Conservation (phyloP, 768 basidiomycete genomes). For the Boletus rufocinnamomeus region DNA sequence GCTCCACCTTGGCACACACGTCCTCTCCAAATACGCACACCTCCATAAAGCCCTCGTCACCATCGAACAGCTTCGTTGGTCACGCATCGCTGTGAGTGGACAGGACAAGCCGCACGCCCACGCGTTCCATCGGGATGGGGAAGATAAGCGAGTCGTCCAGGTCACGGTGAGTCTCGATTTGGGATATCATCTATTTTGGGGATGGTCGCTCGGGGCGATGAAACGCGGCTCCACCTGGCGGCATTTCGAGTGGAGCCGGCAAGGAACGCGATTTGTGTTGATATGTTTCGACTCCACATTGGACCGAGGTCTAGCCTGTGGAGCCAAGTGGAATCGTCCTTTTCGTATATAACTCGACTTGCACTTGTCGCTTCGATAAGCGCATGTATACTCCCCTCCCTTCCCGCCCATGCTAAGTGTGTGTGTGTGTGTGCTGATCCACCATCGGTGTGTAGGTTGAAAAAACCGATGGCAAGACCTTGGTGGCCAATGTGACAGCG, state of each 20-base stretch:
- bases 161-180: conserved; percentile 48
- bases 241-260: conserved; percentile 23
- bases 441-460: conserved; percentile 50
- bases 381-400: neutral
- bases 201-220: neutral
- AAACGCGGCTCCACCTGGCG: conserved; percentile 12
- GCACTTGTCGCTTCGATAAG: neutral
- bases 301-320: conserved; percentile 25
- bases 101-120: conserved; percentile 62
- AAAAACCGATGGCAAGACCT: conserved; percentile 61
- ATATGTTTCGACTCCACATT: conserved; percentile 19
- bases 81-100: conserved; percentile 61
- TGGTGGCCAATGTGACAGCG: conserved; percentile 61
- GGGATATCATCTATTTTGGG: neutral
- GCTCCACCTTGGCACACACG: conserved; percentile 79
- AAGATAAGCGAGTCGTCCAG: conserved; percentile 76
- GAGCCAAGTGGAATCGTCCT: conserved; percentile 15
- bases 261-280: conserved; percentile 4
- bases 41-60: conserved; percentile 69
- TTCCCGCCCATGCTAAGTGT: neutral
- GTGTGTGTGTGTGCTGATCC: neutral
- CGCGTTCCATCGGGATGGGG: conserved; percentile 86
- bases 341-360: conserved; percentile 18
- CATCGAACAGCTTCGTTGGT: conserved; percentile 83
- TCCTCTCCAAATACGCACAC: conserved; percentile 80